Percentiles rank a stretch among this genome's conserved stretches.
phyloP scores from a whole-genome alignment of 2,329 filamentous ascomycete genomes.

The Balansia obtecta region DNA sequence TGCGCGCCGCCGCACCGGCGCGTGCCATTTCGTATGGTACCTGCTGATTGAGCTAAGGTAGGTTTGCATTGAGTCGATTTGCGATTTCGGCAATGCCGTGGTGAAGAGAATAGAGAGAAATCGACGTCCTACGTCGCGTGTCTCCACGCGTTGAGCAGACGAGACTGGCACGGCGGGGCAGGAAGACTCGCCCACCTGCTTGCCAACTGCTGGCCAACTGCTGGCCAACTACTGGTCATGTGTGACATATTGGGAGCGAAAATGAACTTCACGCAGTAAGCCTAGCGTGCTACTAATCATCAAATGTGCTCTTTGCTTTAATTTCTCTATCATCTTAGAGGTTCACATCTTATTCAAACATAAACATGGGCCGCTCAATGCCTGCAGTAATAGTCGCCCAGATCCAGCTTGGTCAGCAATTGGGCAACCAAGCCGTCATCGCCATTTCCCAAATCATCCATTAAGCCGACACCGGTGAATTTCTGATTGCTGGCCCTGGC shows the following conservation, averaged over 20 bases:
- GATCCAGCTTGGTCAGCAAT: constrained; percentile 57
- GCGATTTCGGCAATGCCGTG: no score
- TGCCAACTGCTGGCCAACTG: no score
- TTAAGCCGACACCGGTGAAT: constrained; percentile 5
- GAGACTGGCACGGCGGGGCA: background rate
- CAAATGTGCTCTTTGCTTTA: no score
- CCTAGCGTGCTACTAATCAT: no score
- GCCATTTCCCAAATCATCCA: constrained; percentile 21
- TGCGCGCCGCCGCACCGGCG: constrained; percentile 34
- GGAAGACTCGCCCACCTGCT: no score
- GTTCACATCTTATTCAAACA: background rate
- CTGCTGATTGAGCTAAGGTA: background rate
- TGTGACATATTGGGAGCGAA: no score
- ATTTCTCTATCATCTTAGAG: no score
- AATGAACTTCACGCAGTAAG: no score
- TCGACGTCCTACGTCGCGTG: background rate
- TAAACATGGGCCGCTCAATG: constrained; percentile 5
- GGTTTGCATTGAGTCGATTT: no score
- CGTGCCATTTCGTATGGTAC: constrained; percentile 31
- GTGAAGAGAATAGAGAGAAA: background rate
- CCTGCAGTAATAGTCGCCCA: constrained; percentile 51
- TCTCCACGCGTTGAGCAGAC: constrained; percentile 1
- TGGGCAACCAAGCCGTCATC: constrained; percentile 52
- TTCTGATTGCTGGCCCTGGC: constrained; percentile 24
- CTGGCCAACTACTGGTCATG: no score